Evolutionary conservation across 2,329 filamentous ascomycete species (phyloP).

Genomic region (Neofusicoccum umdonicola): DNA sequence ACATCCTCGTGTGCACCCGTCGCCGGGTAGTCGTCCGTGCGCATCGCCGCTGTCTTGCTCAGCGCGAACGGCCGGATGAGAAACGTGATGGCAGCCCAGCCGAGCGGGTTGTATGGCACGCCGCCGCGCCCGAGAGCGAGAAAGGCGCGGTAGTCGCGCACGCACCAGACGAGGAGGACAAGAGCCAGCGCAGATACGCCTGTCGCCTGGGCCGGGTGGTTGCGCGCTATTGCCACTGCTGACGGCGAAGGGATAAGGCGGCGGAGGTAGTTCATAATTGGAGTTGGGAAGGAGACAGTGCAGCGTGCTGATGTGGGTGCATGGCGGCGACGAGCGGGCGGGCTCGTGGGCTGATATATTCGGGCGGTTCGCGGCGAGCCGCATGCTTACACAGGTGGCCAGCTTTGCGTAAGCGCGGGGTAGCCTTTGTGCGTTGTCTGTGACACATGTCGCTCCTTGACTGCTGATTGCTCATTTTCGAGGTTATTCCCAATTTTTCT

Average conservation of each 20-base stretch:
- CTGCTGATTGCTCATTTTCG: too few species aligned
- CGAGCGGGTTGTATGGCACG: neutral
- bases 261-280: neutral
- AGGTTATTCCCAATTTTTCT: too few species aligned
- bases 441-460: too few species aligned
- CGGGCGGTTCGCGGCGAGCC: too few species aligned
- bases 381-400: too few species aligned
- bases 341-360: too few species aligned
- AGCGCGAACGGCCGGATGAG: neutral
- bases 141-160: slow-evolving; percentile 2
- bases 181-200: neutral
- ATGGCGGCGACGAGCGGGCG: too few species aligned
- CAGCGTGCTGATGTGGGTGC: too few species aligned
- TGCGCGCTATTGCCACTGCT: neutral
- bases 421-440: too few species aligned
- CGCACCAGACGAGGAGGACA: neutral
- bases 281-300: too few species aligned
- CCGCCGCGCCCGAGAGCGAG: neutral
- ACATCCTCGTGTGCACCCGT: neutral
- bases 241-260: neutral
- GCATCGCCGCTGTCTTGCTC: neutral
- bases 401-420: too few species aligned
- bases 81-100: neutral
- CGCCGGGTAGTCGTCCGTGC: neutral
- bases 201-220: neutral